A percentile compares a stretch with the other conserved stretches of the same genome.
Evolutionary conservation across 139 green algal species (phyloP).

Genomic region (Chlorella sp.): DNA sequence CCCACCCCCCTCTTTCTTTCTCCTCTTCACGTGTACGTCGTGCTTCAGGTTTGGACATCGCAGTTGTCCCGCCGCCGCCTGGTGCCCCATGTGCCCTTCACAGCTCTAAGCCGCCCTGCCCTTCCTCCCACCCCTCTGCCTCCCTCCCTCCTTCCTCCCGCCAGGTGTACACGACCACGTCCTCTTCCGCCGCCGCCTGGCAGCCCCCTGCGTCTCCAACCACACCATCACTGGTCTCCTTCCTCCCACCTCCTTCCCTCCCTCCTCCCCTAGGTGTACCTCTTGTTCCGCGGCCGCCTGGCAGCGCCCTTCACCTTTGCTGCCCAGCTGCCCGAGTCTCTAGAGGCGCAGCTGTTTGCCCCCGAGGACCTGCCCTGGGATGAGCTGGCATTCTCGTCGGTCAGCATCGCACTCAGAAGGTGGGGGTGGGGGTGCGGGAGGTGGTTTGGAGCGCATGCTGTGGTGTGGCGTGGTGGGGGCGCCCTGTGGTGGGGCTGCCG

Average conservation of each 20-base stretch:
- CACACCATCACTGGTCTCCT: too few relatives aligned
- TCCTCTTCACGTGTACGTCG: too few relatives aligned
- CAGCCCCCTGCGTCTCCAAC: constrained; percentile 57
- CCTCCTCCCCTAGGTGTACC: not conserved
- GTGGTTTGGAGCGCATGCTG: too few relatives aligned
- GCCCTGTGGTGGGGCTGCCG: too few relatives aligned
- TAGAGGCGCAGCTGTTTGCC: constrained; percentile 77
- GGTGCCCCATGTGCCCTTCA: too few relatives aligned
- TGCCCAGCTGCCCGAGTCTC: constrained; percentile 63
- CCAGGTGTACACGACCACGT: constrained; percentile 35
- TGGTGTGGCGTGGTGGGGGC: too few relatives aligned
- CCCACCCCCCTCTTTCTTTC: too few relatives aligned
- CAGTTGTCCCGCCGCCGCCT: too few relatives aligned
- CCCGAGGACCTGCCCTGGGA: constrained; percentile 79
- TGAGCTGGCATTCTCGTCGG: constrained; percentile 77
- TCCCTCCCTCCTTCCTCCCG: too few relatives aligned
- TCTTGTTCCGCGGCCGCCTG: constrained; percentile 50
- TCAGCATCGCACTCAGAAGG: constrained; percentile 65
- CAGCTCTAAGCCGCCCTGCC: not conserved
- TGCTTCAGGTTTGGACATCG: too few relatives aligned
- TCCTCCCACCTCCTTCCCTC: not conserved
- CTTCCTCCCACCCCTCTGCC: not conserved
- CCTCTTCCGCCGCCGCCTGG: constrained; percentile 49
- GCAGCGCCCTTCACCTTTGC: constrained; percentile 56
- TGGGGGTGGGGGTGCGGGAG: not conserved